Base-by-base conservation (phyloP, 495 filamentous ascomycete species). In the Xeromyces bisporus region DNA sequence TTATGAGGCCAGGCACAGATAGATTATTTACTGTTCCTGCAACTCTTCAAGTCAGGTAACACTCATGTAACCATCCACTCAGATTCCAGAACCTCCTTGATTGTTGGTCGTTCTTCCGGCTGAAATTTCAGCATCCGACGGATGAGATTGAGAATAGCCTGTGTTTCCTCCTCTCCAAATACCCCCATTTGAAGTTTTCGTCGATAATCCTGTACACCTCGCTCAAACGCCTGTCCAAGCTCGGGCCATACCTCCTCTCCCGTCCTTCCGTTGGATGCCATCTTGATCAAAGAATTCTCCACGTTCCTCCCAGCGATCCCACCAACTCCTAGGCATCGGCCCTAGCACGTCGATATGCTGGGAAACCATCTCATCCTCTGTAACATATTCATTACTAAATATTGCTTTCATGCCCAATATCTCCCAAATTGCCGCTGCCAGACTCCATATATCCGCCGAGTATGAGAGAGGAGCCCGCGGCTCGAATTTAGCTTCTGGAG, bases 401-500 rank as follows among this genome's bases (percentile, higher is more conserved):
- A 36, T 36, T 9, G 35, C 12, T 17, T 36, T 36, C 33, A 42
- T 36, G 10, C 29, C 34, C 9, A 38, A 24, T 20, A 44, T 42
- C 20, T 42, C 39, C 39, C 39, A 42, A 6, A 34, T 32, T 9
- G 39, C 15, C 8, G 17, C 18, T 15, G 23, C 39, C 11, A 42
- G 16, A 29, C 39, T 38, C 39, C 33, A 42, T 10, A 44, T 37
- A 21, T 42, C 39, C 20, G 38, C 23, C 7, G 41, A 28, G 21
- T 23, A 37, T 4, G 39, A 38, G 8, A 38, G 33, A 10, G 31
- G 32, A 8, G 28, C 17, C 17, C 38, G 15, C 9, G 41, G 28
- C 29, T 37, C 32, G 18, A 43, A 43, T 21, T 15, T 25, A 23
- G 34, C 32, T 37, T 43, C 40, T 41, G 40, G 40, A 13, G 40